Base-by-base conservation (phyloP, 1,284 basidiomycete genomes). In the Ustilago trichophora region DNA sequence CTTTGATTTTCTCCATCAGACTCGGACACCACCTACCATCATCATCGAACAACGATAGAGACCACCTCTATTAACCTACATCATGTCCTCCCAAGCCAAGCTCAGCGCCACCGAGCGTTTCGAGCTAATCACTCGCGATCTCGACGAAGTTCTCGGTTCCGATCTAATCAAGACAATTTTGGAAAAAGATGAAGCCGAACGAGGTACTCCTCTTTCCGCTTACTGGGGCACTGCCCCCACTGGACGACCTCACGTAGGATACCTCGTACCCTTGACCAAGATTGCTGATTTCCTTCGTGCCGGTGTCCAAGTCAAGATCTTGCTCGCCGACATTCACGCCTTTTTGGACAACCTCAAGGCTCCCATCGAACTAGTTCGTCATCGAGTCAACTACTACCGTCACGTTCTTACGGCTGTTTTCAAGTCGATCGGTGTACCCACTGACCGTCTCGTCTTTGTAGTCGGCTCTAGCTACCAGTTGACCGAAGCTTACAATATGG, bases 311-410 rank as follows among this genome's bases (percentile, higher is more conserved):
- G 91, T 98, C 74, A 97, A 90, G 67, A 86, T 97, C 62, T 85
- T 97, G 1, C 86, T 97, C 18, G 95, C 94, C 75, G 94, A 97
- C 80, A 87, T 98, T 15, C 96, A 98, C 78, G 96, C 93, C 5
- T 98, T 98, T 85, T 87, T 99, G 45, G 95, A 99, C 81, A 98
- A 98, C 82, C 85, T 96, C 76, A 99, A 99, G 83, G 95, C 95
- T 0, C 93, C 95, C 0, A 84, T 96, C n/a, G 93, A 95, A 57
- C 90, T 96, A 43, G 92, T 99, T 48, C 87, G 87, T 0, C 87
- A 95, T 82, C 87, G 95, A 34, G 92, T 91, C 59, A 88, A 90
- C 73, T 98, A 95, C 88, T 99, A 98, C 85, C 85, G 91, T 71
- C 86, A 86, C 76, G 73, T 98, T 50, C 86, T 99, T 21, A 86